A percentile compares a stretch with the other conserved stretches of the same genome.
phyloP scores from a whole-genome alignment of 2,329 filamentous ascomycete species.

The Xylaria sp. region DNA sequence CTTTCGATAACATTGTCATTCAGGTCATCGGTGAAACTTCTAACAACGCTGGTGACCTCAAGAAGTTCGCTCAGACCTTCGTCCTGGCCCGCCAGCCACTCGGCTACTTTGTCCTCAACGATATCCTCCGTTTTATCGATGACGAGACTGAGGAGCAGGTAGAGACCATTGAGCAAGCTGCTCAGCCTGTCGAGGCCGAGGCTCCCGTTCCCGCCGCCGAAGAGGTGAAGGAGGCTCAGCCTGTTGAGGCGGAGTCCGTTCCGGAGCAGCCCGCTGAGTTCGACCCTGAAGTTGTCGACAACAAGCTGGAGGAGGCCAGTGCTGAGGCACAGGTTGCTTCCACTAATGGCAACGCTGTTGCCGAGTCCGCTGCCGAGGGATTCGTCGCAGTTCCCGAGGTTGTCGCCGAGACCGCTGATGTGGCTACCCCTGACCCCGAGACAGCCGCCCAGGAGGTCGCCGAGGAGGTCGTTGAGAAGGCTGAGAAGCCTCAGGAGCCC shows the following conservation, averaged over 20 bases:
- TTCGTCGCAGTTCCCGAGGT: constrained; percentile 31
- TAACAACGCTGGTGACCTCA: constrained; percentile 84
- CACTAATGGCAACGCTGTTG: constrained; percentile 39
- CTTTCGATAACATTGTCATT: constrained; percentile 89
- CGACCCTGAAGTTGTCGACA: constrained; percentile 54
- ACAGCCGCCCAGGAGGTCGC: constrained; percentile 48
- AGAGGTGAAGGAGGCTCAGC: constrained; percentile 33
- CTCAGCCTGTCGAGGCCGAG: constrained; percentile 26
- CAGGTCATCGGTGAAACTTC: constrained; percentile 98
- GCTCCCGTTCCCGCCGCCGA: constrained; percentile 27
- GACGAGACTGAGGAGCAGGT: constrained; percentile 71
- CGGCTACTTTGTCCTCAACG: constrained; percentile 97
- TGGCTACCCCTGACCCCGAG: constrained; percentile 40
- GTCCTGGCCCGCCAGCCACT: constrained; percentile 93
- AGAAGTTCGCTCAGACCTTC: constrained; percentile 97
- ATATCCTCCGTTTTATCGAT: constrained; percentile 89
- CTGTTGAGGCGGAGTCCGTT: constrained; percentile 32
- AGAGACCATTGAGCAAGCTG: constrained; percentile 33
- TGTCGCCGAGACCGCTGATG: constrained; percentile 22
- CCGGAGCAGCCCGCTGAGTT: constrained; percentile 34
- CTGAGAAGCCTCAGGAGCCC: constrained; percentile 63
- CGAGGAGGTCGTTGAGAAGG: constrained; percentile 51
- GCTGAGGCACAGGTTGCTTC: constrained; percentile 35
- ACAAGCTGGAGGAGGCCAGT: constrained; percentile 66
- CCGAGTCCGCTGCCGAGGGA: constrained; percentile 32